Evolutionary conservation across 495 filamentous ascomycete genomes (phyloP), one percentile per base, ranked within the genome.

Genomic region (Aspergillus egyptiacus): DNA sequence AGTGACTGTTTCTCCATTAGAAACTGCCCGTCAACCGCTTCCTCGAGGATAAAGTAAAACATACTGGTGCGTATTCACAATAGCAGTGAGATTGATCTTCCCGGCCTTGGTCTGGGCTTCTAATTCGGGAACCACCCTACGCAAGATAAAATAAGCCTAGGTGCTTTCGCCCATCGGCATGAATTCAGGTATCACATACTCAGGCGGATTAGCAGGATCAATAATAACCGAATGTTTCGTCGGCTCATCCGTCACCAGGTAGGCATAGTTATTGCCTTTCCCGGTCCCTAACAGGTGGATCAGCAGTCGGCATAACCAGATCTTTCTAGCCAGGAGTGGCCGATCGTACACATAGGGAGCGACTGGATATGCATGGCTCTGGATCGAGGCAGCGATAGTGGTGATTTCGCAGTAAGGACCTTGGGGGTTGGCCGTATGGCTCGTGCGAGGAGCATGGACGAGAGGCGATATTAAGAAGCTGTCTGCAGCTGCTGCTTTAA

Each of bases 1-100:
- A 83, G 65, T 98, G 93, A 62, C 91, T 96, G 51, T 17, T 44
- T 27, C 8, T 38, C 14, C 23, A 1, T 19, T 18, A 22, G 2
- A 14, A 41, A 18, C 15, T 19, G 15, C n/a, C n/a, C n/a, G n/a
- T n/a, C n/a, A 35, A 14, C 11, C 10, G n/a, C 4, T 19, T 15
- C 18, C 5, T 15, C 14, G 36, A 23, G 4, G 19, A 2, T n/a
- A 30, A 24, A 28, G 37, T 24, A 19, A 19, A 23, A 63, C 85
- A 64, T 72, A 96, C 91, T 97, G 94, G 58, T 98, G 93, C 2
- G 93, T 98, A 57, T 97, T 98, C 48, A 97, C 82, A 64, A 98
- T 95, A 7, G 82, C 86, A 2, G 76, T 89, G 17, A 98, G 72
- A 52, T 94, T 88, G 60, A 95, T 90, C 51, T 80, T 79, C 3